Conservation (phyloP, 164 flowering plant genomes). For the Vitis cinerea region DNA sequence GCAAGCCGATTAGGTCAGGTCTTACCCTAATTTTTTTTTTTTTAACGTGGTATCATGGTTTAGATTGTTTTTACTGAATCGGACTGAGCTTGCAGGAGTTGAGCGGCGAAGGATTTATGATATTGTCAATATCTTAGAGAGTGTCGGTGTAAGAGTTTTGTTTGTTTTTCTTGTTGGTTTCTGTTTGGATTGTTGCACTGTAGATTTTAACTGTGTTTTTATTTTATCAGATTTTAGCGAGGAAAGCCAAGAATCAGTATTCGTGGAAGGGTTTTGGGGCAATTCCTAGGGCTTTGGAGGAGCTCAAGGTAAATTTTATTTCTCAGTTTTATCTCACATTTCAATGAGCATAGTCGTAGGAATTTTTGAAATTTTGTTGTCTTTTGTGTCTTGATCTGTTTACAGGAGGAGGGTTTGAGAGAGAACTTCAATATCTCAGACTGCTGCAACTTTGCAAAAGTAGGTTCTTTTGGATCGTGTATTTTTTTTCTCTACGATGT, state of each 20-base stretch:
- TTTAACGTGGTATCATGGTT: not conserved
- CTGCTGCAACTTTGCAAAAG: slow-evolving; percentile 12
- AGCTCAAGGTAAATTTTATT: slow-evolving; percentile 19
- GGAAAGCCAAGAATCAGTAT: slow-evolving; percentile 34
- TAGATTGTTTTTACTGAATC: not conserved
- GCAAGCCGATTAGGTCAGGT: slow-evolving; percentile 29
- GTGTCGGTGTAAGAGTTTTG: slow-evolving; percentile 26
- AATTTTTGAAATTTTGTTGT: not conserved
- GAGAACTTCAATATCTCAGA: slow-evolving; percentile 18
- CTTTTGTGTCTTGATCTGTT: not conserved
- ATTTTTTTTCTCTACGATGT: too few species aligned
- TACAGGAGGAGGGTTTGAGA: slow-evolving; percentile 26
- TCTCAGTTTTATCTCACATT: not conserved
- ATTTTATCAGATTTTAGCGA: slow-evolving; percentile 24
- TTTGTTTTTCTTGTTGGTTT: not conserved
- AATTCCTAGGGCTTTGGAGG: slow-evolving; percentile 23
- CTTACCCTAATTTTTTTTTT: not conserved
- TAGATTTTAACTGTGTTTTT: not conserved
- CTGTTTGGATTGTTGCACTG: not conserved
- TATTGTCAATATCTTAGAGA: slow-evolving; percentile 37
- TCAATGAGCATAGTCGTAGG: not conserved
- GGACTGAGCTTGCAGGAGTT: slow-evolving; percentile 24
- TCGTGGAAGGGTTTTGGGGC: slow-evolving; percentile 34
- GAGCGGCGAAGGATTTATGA: slow-evolving; percentile 40
- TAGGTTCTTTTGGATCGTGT: slow-evolving; percentile 1